Evolutionary conservation across 2,329 filamentous ascomycete genomes (phyloP), one percentile per base, ranked within the genome.

Genomic region (Fusarium humuli): DNA sequence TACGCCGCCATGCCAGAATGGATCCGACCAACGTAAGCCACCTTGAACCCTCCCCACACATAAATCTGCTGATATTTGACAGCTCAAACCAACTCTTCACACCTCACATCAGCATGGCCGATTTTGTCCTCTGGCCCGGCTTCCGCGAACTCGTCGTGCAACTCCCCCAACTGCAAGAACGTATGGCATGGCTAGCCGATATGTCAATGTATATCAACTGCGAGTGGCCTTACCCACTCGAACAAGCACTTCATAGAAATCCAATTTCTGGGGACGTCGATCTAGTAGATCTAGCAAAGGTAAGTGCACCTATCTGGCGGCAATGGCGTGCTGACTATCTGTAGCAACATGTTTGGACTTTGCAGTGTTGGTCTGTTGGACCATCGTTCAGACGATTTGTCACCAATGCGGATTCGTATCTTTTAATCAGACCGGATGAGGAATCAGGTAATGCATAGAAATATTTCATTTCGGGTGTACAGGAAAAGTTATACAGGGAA

Each of bases 1-100:
- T 69, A 68, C 14, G 52, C 53, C 1, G 60, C 53, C 3, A 61
- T 68, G 44, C 59, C 65, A 2, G 65, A 52, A 61, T 68, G 65
- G 65, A 68, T 69, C 2, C 53, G 65, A n/a, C 65, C 65, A 10
- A 46, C 37, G 65, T 69, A 1, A 44, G 53, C 3, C 1, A 2
- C 2, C 25, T 4, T 5, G 4, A 23, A 23, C 23, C 6, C 23
- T 5, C 3, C 6, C 4, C 1, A 23, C 23, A 23, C 6, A 23
- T 23, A 5, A 23, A 23, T 1, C 1, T 29, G 1, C 16, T 62
- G 0, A 46, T 3, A 7, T 25, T 1, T 0, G 1, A 1, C 2
- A 69, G 65, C 0, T 1, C 44, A 0, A 46, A 23, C 2, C 65
- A 69, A 8, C 11, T 68, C 0, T 68, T 68, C 9, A 68, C 46